phyloP scores from a whole-genome alignment of 345 rosid species.

The Pistacia atlantica region DNA sequence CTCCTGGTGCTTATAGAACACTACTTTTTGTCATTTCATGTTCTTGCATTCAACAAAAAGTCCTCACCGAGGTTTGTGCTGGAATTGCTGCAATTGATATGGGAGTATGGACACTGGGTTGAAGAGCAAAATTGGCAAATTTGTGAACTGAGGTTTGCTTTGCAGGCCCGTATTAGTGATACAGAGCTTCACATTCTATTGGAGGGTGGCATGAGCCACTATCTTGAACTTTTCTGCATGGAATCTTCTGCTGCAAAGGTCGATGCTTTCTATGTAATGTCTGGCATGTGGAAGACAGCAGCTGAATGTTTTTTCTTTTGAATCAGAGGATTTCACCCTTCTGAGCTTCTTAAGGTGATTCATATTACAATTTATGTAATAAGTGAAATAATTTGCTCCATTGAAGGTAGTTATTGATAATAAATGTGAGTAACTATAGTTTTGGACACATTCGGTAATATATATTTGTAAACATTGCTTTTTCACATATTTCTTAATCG shows the following conservation, averaged over 20 bases:
- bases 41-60: slow-evolving; percentile 8
- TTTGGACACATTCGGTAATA: neutral
- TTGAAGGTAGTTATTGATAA: neutral
- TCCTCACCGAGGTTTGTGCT: neutral
- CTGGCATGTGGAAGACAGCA: slow-evolving; percentile 78
- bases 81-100: too few species aligned
- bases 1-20: neutral
- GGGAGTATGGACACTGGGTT: too few species aligned
- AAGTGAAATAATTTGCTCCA: neutral
- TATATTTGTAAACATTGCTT: neutral
- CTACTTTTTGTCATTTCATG: slow-evolving; percentile 10
- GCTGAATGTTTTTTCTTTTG: slow-evolving; percentile 87
- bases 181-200: slow-evolving; percentile 65
- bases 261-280: slow-evolving; percentile 81
- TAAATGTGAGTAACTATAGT: neutral
- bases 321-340: slow-evolving; percentile 95
- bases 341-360: slow-evolving; percentile 85
- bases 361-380: neutral
- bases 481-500: neutral
- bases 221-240: slow-evolving; percentile 78
- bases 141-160: slow-evolving; percentile 42
- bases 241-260: slow-evolving; percentile 72
- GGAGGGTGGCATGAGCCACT: slow-evolving; percentile 34
- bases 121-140: too few species aligned
- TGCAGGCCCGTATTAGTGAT: slow-evolving; percentile 5